These are phyloP conservation scores for Hypsizygus marmoreus DNA, from an alignment of 768 basidiomycete genomes.

Conservation along the genomic window DNA sequence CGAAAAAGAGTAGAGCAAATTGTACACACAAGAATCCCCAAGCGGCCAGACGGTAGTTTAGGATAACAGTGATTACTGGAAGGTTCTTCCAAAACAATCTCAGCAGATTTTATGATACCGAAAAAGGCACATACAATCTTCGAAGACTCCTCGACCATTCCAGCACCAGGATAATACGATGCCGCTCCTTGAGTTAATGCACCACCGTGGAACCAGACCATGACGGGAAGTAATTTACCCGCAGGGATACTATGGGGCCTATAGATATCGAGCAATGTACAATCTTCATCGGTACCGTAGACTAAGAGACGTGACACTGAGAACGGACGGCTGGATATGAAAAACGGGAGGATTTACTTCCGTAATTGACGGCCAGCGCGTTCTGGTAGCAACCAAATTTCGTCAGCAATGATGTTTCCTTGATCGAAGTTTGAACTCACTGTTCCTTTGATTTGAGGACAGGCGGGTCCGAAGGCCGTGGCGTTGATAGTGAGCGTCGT, in stretches of 20 bases:
- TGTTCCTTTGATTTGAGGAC: slow-evolving; percentile 21
- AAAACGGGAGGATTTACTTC: slow-evolving; percentile 6
- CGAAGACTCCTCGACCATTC: slow-evolving; percentile 18
- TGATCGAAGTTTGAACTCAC: slow-evolving; percentile 1
- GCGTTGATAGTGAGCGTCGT: slow-evolving; percentile 5
- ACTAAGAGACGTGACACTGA: slow-evolving; percentile 4
- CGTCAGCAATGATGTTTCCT: neutral
- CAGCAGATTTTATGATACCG: neutral
- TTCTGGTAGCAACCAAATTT: slow-evolving; percentile 9
- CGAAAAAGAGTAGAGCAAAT: neutral
- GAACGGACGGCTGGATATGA: too few species aligned
- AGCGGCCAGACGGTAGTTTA: slow-evolving; percentile 21
- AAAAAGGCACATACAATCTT: slow-evolving; percentile 10
- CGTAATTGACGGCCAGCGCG: slow-evolving; percentile 19
- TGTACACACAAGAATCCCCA: slow-evolving; percentile 21
- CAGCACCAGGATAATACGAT: slow-evolving; percentile 19
- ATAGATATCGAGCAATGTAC: slow-evolving; percentile 20
- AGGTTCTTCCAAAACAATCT: slow-evolving; percentile 4
- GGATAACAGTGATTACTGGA: slow-evolving; percentile 19
- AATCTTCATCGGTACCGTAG: slow-evolving; percentile 20
- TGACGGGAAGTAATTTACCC: slow-evolving; percentile 17
- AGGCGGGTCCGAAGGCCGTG: slow-evolving; percentile 13
- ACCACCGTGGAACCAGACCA: slow-evolving; percentile 22
- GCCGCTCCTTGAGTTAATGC: slow-evolving; percentile 22
- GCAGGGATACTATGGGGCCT: slow-evolving; percentile 11